These are phyloP conservation scores for Aureobasidium pullulans DNA, from an alignment of 2,329 filamentous ascomycete species.

Conservation along the genomic window DNA sequence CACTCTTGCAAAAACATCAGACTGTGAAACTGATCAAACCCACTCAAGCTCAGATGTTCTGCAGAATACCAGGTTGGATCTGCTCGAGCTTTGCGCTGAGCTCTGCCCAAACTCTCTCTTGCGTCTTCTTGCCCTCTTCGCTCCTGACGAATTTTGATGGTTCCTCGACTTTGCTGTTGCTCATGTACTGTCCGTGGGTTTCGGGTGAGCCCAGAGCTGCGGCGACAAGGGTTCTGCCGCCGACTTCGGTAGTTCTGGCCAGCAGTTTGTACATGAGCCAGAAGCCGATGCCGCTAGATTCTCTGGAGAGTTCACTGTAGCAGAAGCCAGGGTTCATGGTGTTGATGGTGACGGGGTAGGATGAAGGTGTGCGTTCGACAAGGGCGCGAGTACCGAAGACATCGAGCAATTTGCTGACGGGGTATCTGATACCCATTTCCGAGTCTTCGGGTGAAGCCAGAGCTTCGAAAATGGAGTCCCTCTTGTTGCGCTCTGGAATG, in stretches of 20 bases:
- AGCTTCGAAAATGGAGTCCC: slow-evolving; percentile 28
- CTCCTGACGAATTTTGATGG: slow-evolving; percentile 30
- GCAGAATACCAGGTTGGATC: slow-evolving; percentile 28
- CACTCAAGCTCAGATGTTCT: slow-evolving; percentile 11
- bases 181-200: slow-evolving; percentile 36
- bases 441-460: slow-evolving; percentile 31
- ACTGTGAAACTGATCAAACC: too few species aligned
- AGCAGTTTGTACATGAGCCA: slow-evolving; percentile 21
- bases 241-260: slow-evolving; percentile 34
- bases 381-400: slow-evolving; percentile 38
- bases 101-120: slow-evolving; percentile 34
- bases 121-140: slow-evolving; percentile 29
- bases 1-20: too few species aligned
- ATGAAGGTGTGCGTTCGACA: slow-evolving; percentile 24
- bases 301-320: slow-evolving; percentile 38
- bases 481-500: slow-evolving; percentile 31
- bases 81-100: slow-evolving; percentile 31
- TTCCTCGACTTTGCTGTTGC: slow-evolving; percentile 25
- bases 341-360: slow-evolving; percentile 40
- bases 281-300: slow-evolving; percentile 24
- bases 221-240: slow-evolving; percentile 34
- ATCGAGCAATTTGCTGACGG: slow-evolving; percentile 42
- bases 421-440: slow-evolving; percentile 37
- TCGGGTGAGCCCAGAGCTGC: slow-evolving; percentile 29
- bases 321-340: slow-evolving; percentile 48